Evolutionary conservation across 192 early-diverging fungal genomes (phyloP).

Genomic region (Phycomyces blakesleeanus): DNA sequence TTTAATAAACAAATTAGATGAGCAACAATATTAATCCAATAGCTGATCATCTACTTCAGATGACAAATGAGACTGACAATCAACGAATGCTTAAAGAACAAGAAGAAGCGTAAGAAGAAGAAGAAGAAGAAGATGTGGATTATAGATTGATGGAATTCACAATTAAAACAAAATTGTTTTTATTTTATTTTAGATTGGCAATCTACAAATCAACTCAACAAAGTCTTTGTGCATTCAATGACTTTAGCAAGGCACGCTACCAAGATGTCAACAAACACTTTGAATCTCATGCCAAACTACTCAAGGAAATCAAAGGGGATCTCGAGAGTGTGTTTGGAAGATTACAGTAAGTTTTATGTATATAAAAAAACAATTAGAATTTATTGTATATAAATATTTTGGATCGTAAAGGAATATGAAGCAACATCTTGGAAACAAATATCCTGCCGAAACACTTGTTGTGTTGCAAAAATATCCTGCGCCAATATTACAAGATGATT

Average conservation of each 20-base stretch:
- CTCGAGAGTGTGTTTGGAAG: slow-evolving; percentile 55
- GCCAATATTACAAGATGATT: slow-evolving; percentile 23
- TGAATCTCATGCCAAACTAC: slow-evolving; percentile 50
- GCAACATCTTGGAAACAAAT: slow-evolving; percentile 10
- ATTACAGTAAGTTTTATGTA: slow-evolving; percentile 40
- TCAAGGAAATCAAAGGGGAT: slow-evolving; percentile 54
- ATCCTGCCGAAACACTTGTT: slow-evolving; percentile 22
- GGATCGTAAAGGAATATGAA: slow-evolving; percentile 21
- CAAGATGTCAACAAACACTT: slow-evolving; percentile 46
- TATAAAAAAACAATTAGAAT: too few relatives aligned
- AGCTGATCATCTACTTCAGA: too few relatives aligned
- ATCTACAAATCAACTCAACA: slow-evolving; percentile 16
- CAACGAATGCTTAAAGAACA: too few relatives aligned
- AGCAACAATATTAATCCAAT: too few relatives aligned
- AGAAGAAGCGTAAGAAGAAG: too few relatives aligned
- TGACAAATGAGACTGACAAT: too few relatives aligned
- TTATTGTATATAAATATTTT: not conserved
- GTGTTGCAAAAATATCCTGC: slow-evolving; percentile 28
- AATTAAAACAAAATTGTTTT: too few relatives aligned
- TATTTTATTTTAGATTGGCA: too few relatives aligned
- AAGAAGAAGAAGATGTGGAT: too few relatives aligned
- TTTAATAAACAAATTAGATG: too few relatives aligned
- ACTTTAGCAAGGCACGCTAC: slow-evolving; percentile 54
- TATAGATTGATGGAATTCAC: too few relatives aligned
- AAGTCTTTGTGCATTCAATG: slow-evolving; percentile 46